Evolutionary conservation across 345 rosid genomes (phyloP), one percentile per base, ranked within the genome.

Genomic region (Populus ilicifolia): DNA sequence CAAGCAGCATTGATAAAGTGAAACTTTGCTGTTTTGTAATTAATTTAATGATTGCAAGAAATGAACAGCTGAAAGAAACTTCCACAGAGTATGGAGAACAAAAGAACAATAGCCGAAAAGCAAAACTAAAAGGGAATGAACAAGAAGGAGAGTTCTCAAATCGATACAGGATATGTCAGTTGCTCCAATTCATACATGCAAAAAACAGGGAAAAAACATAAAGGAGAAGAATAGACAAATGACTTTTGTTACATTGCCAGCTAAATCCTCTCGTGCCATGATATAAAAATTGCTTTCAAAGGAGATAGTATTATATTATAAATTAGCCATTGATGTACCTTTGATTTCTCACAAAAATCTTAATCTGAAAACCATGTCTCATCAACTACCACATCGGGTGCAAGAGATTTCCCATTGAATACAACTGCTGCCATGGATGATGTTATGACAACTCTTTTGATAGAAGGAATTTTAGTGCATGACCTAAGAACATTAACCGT

Each of bases 361-460:
- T 10, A 8, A 39, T 39, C 43, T 39, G 43, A 39, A 39, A 39
- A 39, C 43, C 43, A 39, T 1, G 43, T 39, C 10, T 39, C 77
- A 75, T 75, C 71, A 30, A 66, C 21, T 66, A 65, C 29, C 2
- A 30, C 59, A 65, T 75, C 71, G 25, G 71, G 38, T 3, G 70
- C 6, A 2, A 75, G 20, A 44, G 46, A 43, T 30, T 46, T 46
- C 12, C 77, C 63, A 20, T 30, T 65, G 70, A 5, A 66, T 17
- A 1, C n/a, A 17, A 75, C 78, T 4, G 71, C 29, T 8, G 63
- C 46, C 18, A 75, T 27, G 13, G 78, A 75, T 10, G 78, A 75
- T 21, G 71, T 75, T 46, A 75, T 5, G 33, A 75, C 33, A 18
- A 75, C 78, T 46, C 78, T 75, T 44, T 46, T 65, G n/a, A 75